Evolutionary conservation across 805 yeast genomes (phyloP).

Genomic region (Saccharomyces kudriavzevii): DNA sequence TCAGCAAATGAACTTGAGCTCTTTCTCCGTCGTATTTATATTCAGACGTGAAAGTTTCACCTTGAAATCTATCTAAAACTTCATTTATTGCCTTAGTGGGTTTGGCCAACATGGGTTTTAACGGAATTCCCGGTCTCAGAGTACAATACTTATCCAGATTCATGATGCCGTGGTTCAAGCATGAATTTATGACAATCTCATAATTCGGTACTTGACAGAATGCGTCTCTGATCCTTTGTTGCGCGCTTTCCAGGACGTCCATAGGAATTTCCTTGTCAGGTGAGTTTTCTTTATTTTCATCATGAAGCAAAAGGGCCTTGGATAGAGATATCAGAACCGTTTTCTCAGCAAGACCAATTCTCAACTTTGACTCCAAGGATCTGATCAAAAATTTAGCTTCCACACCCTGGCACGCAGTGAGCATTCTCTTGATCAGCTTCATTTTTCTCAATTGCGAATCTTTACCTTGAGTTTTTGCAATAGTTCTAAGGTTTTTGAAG

Average conservation of each 20-base stretch:
- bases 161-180: constrained; percentile 59
- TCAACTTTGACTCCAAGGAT: constrained; percentile 82
- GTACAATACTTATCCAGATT: constrained; percentile 60
- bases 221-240: constrained; percentile 73
- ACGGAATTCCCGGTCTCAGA: constrained; percentile 84
- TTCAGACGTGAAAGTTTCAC: constrained; percentile 84
- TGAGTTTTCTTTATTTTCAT: constrained; percentile 29
- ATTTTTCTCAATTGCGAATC: constrained; percentile 77
- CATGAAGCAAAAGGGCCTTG: constrained; percentile 68
- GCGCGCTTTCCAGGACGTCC: constrained; percentile 53
- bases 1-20: constrained; percentile 80
- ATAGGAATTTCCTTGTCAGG: constrained; percentile 28
- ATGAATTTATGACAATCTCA: constrained; percentile 61
- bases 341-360: constrained; percentile 92
- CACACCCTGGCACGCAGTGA: constrained; percentile 74
- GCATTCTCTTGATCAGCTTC: constrained; percentile 68
- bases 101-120: constrained; percentile 96
- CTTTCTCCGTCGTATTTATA: constrained; percentile 97
- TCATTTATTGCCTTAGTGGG: constrained; percentile 94
- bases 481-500: constrained; percentile 62
- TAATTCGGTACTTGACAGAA: constrained; percentile 88
- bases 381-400: constrained; percentile 90
- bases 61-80: constrained; percentile 80
- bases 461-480: constrained; percentile 71
- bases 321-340: constrained; percentile 79